Conservation (phyloP, 257 asterid genomes). For the Cordia subcordata region DNA sequence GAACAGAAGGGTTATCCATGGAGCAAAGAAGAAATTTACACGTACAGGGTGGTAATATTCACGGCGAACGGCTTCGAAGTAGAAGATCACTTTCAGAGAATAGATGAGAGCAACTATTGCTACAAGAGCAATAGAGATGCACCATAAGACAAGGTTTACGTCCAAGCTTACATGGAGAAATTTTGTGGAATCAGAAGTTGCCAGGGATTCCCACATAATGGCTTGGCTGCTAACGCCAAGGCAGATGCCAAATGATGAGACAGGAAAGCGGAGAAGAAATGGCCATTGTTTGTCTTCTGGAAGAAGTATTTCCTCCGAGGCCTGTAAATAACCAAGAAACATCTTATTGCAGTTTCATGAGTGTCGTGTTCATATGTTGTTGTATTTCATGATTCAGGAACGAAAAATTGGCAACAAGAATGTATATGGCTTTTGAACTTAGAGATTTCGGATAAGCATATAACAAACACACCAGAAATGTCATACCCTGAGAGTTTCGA, state of each 20-base stretch:
- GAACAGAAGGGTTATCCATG: slow-evolving; percentile 68
- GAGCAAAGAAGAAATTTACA: slow-evolving; percentile 92
- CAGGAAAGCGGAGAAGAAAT: slow-evolving; percentile 72
- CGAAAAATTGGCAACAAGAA: background rate
- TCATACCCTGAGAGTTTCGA: slow-evolving; percentile 68
- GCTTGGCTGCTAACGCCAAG: slow-evolving; percentile 94
- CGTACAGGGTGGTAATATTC: slow-evolving; percentile 88
- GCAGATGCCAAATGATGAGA: slow-evolving; percentile 71
- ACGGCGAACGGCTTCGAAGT: slow-evolving; percentile 91
- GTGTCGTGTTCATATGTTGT: background rate
- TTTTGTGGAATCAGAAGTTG: slow-evolving; percentile 48
- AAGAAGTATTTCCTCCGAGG: slow-evolving; percentile 56
- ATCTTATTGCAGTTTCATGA: background rate
- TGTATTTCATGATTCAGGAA: too few relatives aligned
- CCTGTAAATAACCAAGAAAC: slow-evolving; percentile 33
- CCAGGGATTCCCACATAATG: slow-evolving; percentile 76
- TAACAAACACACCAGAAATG: too few relatives aligned
- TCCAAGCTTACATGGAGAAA: slow-evolving; percentile 50
- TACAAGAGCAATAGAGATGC: slow-evolving; percentile 45
- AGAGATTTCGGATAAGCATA: too few relatives aligned
- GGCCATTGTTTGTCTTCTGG: slow-evolving; percentile 88
- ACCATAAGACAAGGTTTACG: slow-evolving; percentile 61
- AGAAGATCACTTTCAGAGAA: slow-evolving; percentile 50
- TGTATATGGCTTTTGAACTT: too few relatives aligned
- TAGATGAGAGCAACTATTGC: slow-evolving; percentile 33